These are phyloP conservation scores for Cryptococcus depauperatus DNA, from an alignment of 1,284 basidiomycete genomes.

Conservation along the genomic window DNA sequence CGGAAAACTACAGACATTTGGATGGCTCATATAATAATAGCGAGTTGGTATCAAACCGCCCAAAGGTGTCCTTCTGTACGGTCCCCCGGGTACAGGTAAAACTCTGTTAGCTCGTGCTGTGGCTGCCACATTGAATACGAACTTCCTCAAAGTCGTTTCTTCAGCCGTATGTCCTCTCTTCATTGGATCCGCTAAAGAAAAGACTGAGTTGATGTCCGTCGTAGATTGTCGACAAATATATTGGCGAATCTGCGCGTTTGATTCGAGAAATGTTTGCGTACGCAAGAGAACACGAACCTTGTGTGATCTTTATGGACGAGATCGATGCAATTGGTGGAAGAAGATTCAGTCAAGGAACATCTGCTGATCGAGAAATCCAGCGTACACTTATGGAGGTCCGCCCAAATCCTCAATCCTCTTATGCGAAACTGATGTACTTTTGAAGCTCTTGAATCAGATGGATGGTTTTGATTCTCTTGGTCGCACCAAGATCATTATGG, in stretches of 20 bases:
- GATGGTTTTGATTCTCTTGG: conserved; percentile 98
- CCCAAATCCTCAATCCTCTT: conserved; percentile 5
- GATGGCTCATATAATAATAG: conserved; percentile 31
- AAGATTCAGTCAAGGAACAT: conserved; percentile 95
- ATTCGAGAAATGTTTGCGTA: conserved; percentile 99
- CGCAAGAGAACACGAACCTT: conserved; percentile 93
- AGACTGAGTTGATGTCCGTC: neutral
- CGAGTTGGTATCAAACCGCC: conserved; percentile 97
- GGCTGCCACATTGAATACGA: conserved; percentile 89
- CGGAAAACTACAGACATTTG: no score
- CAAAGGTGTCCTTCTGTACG: conserved; percentile 93
- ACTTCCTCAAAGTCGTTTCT: conserved; percentile 97
- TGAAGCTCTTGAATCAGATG: conserved; percentile 92
- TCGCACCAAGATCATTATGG: conserved; percentile 96
- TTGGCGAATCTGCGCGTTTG: conserved; percentile 91
- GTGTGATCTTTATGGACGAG: conserved; percentile 66
- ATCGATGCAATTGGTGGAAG: conserved; percentile 95
- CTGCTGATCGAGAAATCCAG: conserved; percentile 97
- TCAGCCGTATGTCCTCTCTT: conserved; percentile 55
- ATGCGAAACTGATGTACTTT: neutral
- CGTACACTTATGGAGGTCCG: conserved; percentile 94
- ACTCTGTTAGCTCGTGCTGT: conserved; percentile 92
- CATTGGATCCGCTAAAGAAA: neutral
- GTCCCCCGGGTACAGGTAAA: conserved; percentile 92
- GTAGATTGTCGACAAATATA: conserved; percentile 96